Conservation (phyloP, 1,139 yeast species). For the Kodamaea suecica region DNA sequence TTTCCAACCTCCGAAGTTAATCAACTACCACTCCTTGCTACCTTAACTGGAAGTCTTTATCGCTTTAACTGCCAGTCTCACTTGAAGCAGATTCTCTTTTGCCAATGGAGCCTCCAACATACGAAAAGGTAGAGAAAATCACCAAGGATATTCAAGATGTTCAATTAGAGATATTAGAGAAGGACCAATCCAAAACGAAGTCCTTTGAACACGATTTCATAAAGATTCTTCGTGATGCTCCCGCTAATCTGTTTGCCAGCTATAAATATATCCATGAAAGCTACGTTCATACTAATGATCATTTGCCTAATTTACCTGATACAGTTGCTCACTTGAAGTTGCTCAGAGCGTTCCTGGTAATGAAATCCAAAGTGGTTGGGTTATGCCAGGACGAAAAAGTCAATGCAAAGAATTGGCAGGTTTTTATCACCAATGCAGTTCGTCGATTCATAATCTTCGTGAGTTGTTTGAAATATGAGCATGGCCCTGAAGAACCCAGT, state of each 20-base stretch:
- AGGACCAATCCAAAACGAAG: too few relatives aligned
- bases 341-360: conserved; percentile 25
- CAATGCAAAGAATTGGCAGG: conserved; percentile 9
- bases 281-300: neutral
- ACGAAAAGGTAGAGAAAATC: neutral
- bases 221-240: neutral
- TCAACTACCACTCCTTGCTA: too few relatives aligned
- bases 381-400: conserved; percentile 1
- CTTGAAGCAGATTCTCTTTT: too few relatives aligned
- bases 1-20: too few relatives aligned
- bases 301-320: conserved; percentile 8
- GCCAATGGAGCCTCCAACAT: neutral
- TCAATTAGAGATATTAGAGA: too few relatives aligned
- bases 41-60: too few relatives aligned
- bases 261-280: neutral
- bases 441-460: conserved; percentile 8
- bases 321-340: conserved; percentile 31
- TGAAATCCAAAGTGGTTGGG: conserved; percentile 15
- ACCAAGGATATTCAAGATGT: too few relatives aligned
- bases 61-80: too few relatives aligned
- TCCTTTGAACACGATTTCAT: too few relatives aligned
- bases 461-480: conserved; percentile 5
- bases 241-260: neutral
- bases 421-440: conserved; percentile 10
- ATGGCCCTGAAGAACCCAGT: neutral